These are phyloP conservation scores for Poa annua DNA, from an alignment of 176 grass and related monocot genomes.

Conservation along the genomic window DNA sequence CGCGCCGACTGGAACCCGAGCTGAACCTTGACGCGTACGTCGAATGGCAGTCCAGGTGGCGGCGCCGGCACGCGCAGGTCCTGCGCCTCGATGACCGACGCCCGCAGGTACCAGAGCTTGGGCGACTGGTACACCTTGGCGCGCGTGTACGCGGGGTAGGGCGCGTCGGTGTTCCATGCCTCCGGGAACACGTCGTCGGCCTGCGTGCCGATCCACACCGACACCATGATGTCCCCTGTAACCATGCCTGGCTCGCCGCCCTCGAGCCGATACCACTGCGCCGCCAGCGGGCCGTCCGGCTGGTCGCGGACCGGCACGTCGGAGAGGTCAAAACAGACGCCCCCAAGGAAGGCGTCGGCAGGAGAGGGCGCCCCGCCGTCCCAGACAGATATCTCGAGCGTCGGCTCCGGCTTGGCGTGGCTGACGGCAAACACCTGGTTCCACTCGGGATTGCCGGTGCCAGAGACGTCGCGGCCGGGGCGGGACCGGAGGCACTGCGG, in stretches of 20 bases:
- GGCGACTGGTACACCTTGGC: conserved; percentile 98
- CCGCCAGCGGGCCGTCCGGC: conserved; percentile 79
- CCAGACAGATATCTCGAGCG: conserved; percentile 88
- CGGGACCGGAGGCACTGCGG: conserved; percentile 55
- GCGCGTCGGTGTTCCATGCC: conserved; percentile 82
- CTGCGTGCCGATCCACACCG: conserved; percentile 95
- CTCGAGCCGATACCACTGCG: conserved; percentile 95
- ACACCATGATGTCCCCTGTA: conserved; percentile 90
- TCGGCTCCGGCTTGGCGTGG: conserved; percentile 65
- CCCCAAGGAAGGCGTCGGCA: conserved; percentile 66
- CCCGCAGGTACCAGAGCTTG: conserved; percentile 95
- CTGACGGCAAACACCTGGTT: conserved; percentile 81
- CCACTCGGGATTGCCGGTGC: conserved; percentile 78
- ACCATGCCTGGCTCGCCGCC: conserved; percentile 62
- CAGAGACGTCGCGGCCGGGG: conserved; percentile 56
- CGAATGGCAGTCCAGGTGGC: conserved; percentile 58
- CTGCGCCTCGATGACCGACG: conserved; percentile 83
- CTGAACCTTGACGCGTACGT: conserved; percentile 86
- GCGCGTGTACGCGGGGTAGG: conserved; percentile 80
- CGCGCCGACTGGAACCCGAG: conserved; percentile 83
- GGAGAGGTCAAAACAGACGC: conserved; percentile 96
- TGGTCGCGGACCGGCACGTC: conserved; percentile 79
- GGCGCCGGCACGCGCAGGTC: conserved; percentile 72
- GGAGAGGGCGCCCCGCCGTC: conserved; percentile 52
- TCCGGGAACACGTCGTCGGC: conserved; percentile 93